Evolutionary conservation across 306 rosid genomes (phyloP), one percentile per base, ranked within the genome.

Genomic region (Prunus mira): DNA sequence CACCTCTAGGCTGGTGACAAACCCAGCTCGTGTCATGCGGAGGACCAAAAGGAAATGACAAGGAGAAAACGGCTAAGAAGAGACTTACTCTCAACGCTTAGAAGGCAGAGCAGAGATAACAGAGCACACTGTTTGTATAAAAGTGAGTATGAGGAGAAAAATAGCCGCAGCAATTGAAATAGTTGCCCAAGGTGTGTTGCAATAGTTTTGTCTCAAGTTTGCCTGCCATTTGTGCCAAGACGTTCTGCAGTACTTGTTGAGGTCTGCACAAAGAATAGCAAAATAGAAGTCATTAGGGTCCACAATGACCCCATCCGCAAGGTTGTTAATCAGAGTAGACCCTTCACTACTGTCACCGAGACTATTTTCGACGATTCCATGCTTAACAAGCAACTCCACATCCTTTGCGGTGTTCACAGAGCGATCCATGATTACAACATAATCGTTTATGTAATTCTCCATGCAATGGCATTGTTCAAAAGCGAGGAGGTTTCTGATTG

Each of bases 181-280:
- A 30, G 28, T 22, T 15, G 78, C 54, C 83, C 86, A 79, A 22
- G 78, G 81, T 24, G 75, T 71, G n/a, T 64, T 49, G 58, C 76
- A 79, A 30, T 75, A 79, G 18, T 75, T 63, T 15, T 71, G 68
- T 22, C 32, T 47, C 67, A 76, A 51, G 28, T 38, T 79, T 49
- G 76, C 83, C 76, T 49, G 75, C 78, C 83, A 79, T 17, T 60
- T 75, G 54, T 79, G 65, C 78, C 82, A 78, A 0, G 75, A 64
- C 0, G 3, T 19, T 49, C 34, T 71, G 72, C 65, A 66, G 55
- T 71, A 60, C 0, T 10, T 43, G 19, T 83, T 72, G 32, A 79
- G 22, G 1, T 71, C 76, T 60, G 79, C 79, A 66, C 64, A 76
- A 28, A 66, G 57, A 24, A 54, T 2, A 9, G 71, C 52, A 66